A percentile compares a stretch with the other conserved stretches of the same genome.
These are phyloP conservation scores for Hyaloscypha variabilis DNA, from an alignment of 495 filamentous ascomycete genomes.

Conservation along the genomic window DNA sequence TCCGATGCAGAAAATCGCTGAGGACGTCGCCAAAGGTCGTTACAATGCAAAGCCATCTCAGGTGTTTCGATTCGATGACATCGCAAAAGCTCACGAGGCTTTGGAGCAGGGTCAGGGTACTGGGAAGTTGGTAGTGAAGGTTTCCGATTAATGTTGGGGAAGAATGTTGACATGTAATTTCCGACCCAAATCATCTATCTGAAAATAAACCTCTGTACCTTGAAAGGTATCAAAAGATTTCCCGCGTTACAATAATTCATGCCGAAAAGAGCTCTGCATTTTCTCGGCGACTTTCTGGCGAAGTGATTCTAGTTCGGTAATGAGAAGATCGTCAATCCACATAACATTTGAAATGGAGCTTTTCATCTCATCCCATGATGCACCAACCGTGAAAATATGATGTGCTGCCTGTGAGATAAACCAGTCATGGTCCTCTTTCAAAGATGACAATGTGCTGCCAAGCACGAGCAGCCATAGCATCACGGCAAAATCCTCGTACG, in stretches of 20 bases:
- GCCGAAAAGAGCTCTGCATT: neutral
- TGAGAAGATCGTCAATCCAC: conserved; percentile 17
- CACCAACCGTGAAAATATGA: neutral
- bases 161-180: neutral
- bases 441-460: conserved; percentile 5
- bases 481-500: neutral
- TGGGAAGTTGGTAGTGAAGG: conserved; percentile 25
- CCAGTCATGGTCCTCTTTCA: conserved; percentile 11
- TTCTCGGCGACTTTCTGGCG: conserved; percentile 1
- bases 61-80: conserved; percentile 26
- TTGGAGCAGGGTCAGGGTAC: conserved; percentile 15
- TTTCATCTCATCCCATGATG: conserved; percentile 11
- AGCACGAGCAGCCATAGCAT: conserved; percentile 20
- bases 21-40: conserved; percentile 17
- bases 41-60: conserved; percentile 21
- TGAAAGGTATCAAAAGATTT: too few relatives aligned
- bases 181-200: too few relatives aligned
- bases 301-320: conserved; percentile 12
- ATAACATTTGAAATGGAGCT: neutral
- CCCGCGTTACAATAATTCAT: neutral
- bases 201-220: too few relatives aligned
- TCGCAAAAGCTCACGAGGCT: conserved; percentile 19
- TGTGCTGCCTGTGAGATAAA: conserved; percentile 3
- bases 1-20: conserved; percentile 44
- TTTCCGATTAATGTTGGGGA: neutral